Evolutionary conservation across 2,329 filamentous ascomycete species (phyloP), one percentile per base, ranked within the genome.

Genomic region (Botrytis sinoallii): DNA sequence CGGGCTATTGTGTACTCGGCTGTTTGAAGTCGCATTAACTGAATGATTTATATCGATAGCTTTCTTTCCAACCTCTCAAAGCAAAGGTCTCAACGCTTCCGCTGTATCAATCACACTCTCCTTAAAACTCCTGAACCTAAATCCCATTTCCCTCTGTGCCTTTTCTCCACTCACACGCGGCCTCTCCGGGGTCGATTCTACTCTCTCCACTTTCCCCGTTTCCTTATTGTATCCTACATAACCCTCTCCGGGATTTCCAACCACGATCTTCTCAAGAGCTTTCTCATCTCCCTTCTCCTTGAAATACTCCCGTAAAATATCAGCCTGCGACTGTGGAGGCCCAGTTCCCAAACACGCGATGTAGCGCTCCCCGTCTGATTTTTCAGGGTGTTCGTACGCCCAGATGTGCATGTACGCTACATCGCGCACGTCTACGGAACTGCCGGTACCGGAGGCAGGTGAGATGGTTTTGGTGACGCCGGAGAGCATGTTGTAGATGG

Each of bases 391-490:
- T 72, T 83, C 81, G 32, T 82, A 81, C 0, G 79, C 79, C 77
- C 82, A 85, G 3, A 83, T 77, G 22, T 84, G 79, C 60, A 84
- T 78, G 12, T 80, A 79, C 3, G 84, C 84, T 0, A 86, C 84
- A 73, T 86, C 84, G 8, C 84, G 81, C 0, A 86, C 83, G 74
- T 86, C 85, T 22, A 86, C 83, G 61, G 77, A 80, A 14, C 79
- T 79, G 4, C 76, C 79, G 0, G 80, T 75, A 8, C 77, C 79
- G 20, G 77, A 75, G 3, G 76, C 75, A 0, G 80, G 76, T 1
- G 80, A 75, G 4, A 80, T 59, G 0, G 77, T 74, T 64, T 81
- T 75, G 1, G 79, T 73, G 1, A 73, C 67, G 32, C 84, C 83
- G 0, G 81, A 78, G 70, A 84, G 80, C 14, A 84, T 76, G 2